Percentiles rank a stretch among this genome's conserved stretches.
Evolutionary conservation across 129 eudicot genomes (phyloP).

Genomic region (Tanacetum coccineum): DNA sequence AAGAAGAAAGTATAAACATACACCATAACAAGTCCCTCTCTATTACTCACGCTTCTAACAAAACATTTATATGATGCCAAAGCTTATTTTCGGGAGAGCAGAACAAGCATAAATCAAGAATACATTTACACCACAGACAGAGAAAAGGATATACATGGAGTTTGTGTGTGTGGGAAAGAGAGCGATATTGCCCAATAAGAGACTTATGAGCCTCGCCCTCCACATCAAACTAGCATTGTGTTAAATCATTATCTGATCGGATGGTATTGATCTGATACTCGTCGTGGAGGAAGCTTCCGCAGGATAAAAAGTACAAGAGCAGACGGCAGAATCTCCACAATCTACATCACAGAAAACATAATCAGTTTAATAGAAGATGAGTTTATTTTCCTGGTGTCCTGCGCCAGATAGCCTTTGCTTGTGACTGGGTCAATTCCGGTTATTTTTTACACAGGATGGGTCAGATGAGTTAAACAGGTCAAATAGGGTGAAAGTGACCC

Average conservation of each 20-base stretch:
- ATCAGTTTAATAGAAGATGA: neutral
- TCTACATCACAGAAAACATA: conserved; percentile 27
- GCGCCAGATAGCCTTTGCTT: neutral
- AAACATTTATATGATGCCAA: conserved; percentile 1
- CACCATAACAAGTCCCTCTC: conserved; percentile 5
- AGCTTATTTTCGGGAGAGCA: conserved; percentile 18
- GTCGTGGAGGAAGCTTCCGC: conserved; percentile 73
- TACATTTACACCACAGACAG: conserved; percentile 25
- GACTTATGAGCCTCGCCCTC: conserved; percentile 19
- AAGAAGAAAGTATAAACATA: conserved; percentile 1
- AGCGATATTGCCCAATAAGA: conserved; percentile 4
- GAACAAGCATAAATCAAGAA: conserved; percentile 13
- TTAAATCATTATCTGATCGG: conserved; percentile 40
- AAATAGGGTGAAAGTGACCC: too few species aligned
- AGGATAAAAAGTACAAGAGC: conserved; percentile 79
- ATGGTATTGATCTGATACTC: conserved; percentile 74
- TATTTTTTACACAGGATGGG: too few species aligned
- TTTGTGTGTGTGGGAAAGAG: neutral
- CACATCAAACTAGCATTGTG: conserved; percentile 13
- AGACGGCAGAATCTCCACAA: conserved; percentile 82
- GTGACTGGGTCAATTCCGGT: too few species aligned
- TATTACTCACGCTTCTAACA: conserved; percentile 3
- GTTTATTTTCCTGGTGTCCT: neutral
- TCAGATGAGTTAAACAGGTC: too few species aligned
- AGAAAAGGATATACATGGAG: conserved; percentile 26